Percentiles rank a stretch among this genome's conserved stretches.
These are phyloP conservation scores for Rhodofomes roseus DNA, from an alignment of 1,284 basidiomycete genomes.

Conservation along the genomic window DNA sequence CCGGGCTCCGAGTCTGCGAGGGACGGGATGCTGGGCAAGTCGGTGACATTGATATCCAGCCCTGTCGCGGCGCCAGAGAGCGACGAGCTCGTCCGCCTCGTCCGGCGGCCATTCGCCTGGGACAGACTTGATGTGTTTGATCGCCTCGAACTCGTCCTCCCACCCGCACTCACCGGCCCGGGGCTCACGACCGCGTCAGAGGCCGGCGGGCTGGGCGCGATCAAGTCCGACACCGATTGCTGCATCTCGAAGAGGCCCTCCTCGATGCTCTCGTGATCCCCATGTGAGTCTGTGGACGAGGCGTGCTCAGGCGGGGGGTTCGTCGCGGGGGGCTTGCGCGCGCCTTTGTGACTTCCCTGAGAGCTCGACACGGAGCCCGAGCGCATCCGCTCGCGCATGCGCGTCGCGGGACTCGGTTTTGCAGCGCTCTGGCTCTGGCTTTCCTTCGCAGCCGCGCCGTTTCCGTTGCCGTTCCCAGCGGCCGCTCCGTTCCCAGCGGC, in stretches of 20 bases:
- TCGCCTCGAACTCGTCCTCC: constrained; percentile 8
- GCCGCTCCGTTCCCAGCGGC: not conserved
- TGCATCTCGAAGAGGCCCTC: constrained; percentile 29
- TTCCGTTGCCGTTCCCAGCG: not conserved
- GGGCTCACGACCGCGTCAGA: constrained; percentile 7
- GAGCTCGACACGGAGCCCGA: constrained; percentile 14
- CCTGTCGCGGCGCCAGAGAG: constrained; percentile 13
- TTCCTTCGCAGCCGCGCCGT: constrained; percentile 8
- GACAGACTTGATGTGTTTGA: constrained; percentile 23
- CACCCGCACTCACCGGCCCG: not conserved
- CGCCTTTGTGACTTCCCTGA: constrained; percentile 6
- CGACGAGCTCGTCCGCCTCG: constrained; percentile 27
- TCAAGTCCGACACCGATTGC: constrained; percentile 25
- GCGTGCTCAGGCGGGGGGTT: constrained; percentile 1
- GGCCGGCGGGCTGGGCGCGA: constrained; percentile 18
- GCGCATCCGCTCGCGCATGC: constrained; percentile 3
- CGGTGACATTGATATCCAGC: constrained; percentile 8
- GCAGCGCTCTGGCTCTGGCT: constrained; percentile 2
- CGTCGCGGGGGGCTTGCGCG: not conserved
- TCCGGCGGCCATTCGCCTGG: constrained; percentile 13
- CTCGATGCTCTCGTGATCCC: constrained; percentile 22
- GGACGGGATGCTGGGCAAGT: constrained; percentile 14
- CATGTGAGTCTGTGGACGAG: constrained; percentile 19
- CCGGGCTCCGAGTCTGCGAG: constrained; percentile 9
- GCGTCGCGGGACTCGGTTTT: not conserved